Conservation (phyloP, 108 stramenopile genomes). For the Cyclotella baltica region DNA sequence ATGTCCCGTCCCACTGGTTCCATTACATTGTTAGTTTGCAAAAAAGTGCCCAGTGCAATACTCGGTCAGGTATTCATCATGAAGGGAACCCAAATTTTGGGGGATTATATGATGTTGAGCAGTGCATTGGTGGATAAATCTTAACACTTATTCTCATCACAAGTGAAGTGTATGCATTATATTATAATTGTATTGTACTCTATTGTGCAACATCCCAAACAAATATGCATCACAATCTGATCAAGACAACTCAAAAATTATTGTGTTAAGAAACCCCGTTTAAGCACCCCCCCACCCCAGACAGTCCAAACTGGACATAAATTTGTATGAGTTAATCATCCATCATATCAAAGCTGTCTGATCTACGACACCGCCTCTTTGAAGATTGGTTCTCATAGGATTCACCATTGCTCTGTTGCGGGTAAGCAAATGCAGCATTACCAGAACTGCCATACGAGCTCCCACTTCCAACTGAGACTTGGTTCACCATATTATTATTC, state of each 20-base stretch:
- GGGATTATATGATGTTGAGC: constrained; percentile 22
- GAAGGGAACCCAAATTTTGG: constrained; percentile 73
- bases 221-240: too few relatives aligned
- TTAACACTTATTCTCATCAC: too few relatives aligned
- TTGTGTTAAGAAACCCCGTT: too few relatives aligned
- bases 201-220: too few relatives aligned
- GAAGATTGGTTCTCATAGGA: constrained; percentile 39
- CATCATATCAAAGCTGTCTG: constrained; percentile 55
- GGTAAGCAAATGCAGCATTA: background rate
- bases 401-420: constrained; percentile 7
- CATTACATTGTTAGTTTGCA: constrained; percentile 92
- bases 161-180: too few relatives aligned
- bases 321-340: constrained; percentile 17
- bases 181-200: too few relatives aligned
- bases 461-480: background rate
- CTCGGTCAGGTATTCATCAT: constrained; percentile 71
- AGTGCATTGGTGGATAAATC: background rate
- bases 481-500: background rate
- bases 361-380: constrained; percentile 39
- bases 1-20: constrained; percentile 92
- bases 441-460: background rate
- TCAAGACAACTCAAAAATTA: too few relatives aligned
- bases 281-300: background rate
- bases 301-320: background rate
- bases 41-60: constrained; percentile 94